A percentile compares a stretch with the other conserved stretches of the same genome.
These are phyloP conservation scores for Coffea eugenioides DNA, from an alignment of 257 asterid species.

Conservation along the genomic window DNA sequence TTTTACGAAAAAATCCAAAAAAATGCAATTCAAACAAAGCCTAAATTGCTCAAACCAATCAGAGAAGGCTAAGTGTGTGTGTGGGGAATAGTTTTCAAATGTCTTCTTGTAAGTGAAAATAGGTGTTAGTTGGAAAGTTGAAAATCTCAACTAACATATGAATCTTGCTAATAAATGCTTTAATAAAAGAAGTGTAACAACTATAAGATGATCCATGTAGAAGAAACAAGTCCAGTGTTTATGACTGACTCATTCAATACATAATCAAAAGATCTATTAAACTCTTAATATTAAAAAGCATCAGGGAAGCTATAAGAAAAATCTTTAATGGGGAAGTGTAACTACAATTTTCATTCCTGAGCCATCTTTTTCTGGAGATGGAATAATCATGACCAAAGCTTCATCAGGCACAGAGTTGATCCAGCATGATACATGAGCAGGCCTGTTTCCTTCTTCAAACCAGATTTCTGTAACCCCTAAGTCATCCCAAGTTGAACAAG, in stretches of 20 bases:
- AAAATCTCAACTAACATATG: neutral
- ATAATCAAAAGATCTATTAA: neutral
- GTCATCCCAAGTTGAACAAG: conserved; percentile 39
- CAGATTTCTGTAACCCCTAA: conserved; percentile 32
- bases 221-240: neutral
- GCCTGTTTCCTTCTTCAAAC: conserved; percentile 39
- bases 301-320: neutral
- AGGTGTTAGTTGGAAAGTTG: neutral
- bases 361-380: conserved; percentile 18
- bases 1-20: too few relatives aligned
- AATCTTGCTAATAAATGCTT: neutral
- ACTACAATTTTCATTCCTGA: conserved; percentile 34
- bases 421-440: conserved; percentile 53
- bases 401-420: conserved; percentile 46
- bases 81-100: too few relatives aligned
- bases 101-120: too few relatives aligned
- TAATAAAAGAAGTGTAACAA: neutral
- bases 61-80: too few relatives aligned
- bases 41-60: too few relatives aligned
- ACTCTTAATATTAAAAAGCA: neutral
- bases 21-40: too few relatives aligned
- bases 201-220: neutral
- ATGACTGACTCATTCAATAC: neutral
- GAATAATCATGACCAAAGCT: conserved; percentile 46
- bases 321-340: conserved; percentile 15